phyloP scores from a whole-genome alignment of 2,329 filamentous ascomycete species.

The Colletotrichum tanaceti region DNA sequence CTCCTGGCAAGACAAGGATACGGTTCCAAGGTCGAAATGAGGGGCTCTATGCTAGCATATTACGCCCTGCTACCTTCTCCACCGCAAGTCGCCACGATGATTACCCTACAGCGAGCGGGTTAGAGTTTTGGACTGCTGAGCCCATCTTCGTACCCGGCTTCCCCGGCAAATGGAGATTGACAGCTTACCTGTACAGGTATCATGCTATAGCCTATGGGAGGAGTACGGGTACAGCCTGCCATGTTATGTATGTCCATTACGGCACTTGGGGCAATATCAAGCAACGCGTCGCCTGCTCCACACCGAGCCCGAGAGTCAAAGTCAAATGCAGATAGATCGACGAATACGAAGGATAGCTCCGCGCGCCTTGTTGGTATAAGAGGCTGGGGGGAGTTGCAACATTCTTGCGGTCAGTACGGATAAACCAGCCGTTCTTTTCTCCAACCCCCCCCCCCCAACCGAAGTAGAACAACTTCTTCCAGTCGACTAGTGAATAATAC shows the following conservation, averaged over 20 bases:
- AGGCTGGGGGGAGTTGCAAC: background rate
- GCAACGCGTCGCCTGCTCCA: background rate
- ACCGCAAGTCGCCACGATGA: conserved; percentile 14
- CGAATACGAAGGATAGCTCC: background rate
- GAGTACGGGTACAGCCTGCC: background rate
- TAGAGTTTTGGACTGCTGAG: conserved; percentile 9
- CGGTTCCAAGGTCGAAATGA: background rate
- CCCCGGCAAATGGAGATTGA: conserved; percentile 8
- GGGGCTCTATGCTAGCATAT: background rate
- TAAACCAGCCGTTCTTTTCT: background rate
- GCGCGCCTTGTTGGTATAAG: conserved; percentile 27
- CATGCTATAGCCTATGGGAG: background rate
- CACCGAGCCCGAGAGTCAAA: background rate
- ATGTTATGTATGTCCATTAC: background rate
- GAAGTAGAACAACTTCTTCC: background rate
- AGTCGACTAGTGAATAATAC: background rate
- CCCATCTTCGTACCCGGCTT: conserved; percentile 26
- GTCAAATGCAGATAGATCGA: background rate
- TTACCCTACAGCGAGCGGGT: background rate
- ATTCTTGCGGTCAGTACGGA: accelerated
- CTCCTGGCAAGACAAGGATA: background rate
- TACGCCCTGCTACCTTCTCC: conserved; percentile 20
- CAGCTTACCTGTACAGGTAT: no score
- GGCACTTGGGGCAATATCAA: background rate
- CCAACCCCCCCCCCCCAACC: no score